phyloP scores from a whole-genome alignment of 2,329 filamentous ascomycete species.

The Fusarium sulawesiense region DNA sequence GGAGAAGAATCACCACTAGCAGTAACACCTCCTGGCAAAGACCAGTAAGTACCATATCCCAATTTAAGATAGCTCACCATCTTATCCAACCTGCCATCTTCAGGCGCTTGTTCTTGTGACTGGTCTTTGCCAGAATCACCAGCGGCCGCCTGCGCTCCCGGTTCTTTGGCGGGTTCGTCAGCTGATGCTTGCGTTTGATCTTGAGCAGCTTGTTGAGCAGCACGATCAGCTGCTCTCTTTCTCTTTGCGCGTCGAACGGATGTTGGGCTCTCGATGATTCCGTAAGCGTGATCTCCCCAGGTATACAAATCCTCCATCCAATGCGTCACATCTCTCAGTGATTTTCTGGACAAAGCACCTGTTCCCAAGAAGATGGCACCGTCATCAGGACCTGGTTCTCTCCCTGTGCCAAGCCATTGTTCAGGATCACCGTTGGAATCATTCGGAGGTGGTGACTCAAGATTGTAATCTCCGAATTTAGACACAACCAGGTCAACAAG shows the following conservation, averaged over 20 bases:
- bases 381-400: conserved; percentile 76
- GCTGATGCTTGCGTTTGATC: background rate
- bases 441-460: conserved; percentile 39
- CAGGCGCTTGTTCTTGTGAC: conserved; percentile 22
- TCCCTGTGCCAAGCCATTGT: conserved; percentile 79
- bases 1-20: conserved; percentile 25
- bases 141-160: background rate
- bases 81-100: conserved; percentile 61
- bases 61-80: conserved; percentile 74
- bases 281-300: conserved; percentile 87
- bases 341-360: conserved; percentile 76
- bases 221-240: conserved; percentile 46
- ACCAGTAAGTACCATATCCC: conserved; percentile 76
- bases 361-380: conserved; percentile 88
- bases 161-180: conserved; percentile 5
- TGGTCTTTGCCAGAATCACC: conserved; percentile 25
- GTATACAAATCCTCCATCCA: conserved; percentile 92
- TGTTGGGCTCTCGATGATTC: conserved; percentile 81
- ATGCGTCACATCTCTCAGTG: conserved; percentile 77
- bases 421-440: conserved; percentile 42
- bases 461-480: conserved; percentile 74
- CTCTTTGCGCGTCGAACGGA: conserved; percentile 67
- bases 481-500: conserved; percentile 89
- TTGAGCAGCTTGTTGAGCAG: conserved; percentile 10
- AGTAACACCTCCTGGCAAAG: conserved; percentile 51